phyloP scores from a whole-genome alignment of 768 basidiomycete species.

The Kwoniella sp. region DNA sequence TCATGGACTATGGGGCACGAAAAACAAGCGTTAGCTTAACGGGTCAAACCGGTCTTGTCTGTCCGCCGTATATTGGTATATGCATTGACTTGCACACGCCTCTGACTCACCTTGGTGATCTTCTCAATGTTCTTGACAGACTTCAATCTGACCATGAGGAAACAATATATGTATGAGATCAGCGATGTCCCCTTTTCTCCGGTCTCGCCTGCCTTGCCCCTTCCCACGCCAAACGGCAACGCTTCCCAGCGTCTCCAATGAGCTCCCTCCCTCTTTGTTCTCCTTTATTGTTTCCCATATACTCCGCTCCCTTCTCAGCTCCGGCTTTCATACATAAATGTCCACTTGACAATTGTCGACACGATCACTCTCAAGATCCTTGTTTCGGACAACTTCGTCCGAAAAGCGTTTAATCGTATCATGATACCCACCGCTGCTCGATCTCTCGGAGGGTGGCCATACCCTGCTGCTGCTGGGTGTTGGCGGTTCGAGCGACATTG shows the following conservation, averaged over 20 bases:
- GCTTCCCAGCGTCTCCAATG: not conserved
- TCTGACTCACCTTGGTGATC: slow-evolving; percentile 92
- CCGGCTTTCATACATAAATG: not conserved
- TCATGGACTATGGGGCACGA: slow-evolving; percentile 76
- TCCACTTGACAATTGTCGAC: not conserved
- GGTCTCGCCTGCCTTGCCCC: too few relatives aligned
- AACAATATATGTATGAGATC: slow-evolving; percentile 54
- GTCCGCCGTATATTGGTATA: not conserved
- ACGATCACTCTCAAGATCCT: not conserved
- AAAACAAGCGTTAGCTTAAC: not conserved
- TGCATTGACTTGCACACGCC: too few relatives aligned
- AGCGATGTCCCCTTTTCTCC: slow-evolving; percentile 5
- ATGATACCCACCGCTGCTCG: slow-evolving; percentile 68
- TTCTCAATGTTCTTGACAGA: slow-evolving; percentile 98
- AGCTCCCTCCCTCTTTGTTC: not conserved
- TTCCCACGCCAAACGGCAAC: not conserved
- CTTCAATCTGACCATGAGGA: slow-evolving; percentile 59
- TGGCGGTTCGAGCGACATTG: slow-evolving; percentile 31
- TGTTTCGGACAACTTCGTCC: slow-evolving; percentile 10
- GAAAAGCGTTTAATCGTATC: slow-evolving; percentile 3
- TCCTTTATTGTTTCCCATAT: not conserved
- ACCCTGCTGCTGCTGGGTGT: slow-evolving; percentile 45
- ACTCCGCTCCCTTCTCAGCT: too few relatives aligned
- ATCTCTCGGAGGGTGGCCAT: slow-evolving; percentile 96
- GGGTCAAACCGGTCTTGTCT: too few relatives aligned